Evolutionary conservation across 2,329 filamentous ascomycete species (phyloP), one percentile per base, ranked within the genome.

Genomic region (Diaporthe citri): DNA sequence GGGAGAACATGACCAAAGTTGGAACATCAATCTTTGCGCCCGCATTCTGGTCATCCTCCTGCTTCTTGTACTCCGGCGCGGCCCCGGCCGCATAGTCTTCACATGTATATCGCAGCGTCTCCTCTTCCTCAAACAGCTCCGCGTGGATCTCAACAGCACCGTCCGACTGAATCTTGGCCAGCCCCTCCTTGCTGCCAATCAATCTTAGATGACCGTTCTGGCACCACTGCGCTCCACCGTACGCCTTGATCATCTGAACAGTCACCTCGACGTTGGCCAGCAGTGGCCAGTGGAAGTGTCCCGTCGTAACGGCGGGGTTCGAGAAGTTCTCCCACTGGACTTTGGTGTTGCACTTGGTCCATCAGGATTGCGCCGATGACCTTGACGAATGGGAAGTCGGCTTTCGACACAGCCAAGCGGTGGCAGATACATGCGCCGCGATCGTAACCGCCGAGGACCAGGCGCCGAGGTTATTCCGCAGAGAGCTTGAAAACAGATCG

Each of bases 281-380:
- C 52, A 90, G 83, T 4, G 87, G 83, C 88, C 88, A 89, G 80
- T 89, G 87, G 79, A 85, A 88, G 78, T 85, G 86, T 2, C 80
- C 81, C 36, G 73, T 69, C n/a, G 81, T 79, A 25, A 83, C 82
- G 2, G 77, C 76, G 12, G 86, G 83, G 69, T 84, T 78, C 9
- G 81, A 73, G 76, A 88, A 86, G 3, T 80, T 80, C 7, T 79
- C 76, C 85, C 86, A 89, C 80, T 88, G 86, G 5, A 82, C 80
- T 28, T 82, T 78, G 8, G 87, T 88, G 8, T 87, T 88, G 2
- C n/a, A 89, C 83, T 74, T 89, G 88, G 78, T 89, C 88, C 25
- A 88, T 80, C 20, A 89, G 77, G 28, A 86, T 81, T 1, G 83
- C 80, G 10, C 85, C 85, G 4, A 81, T 72, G 62, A 88, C 80